Conservation (phyloP, 2,329 filamentous ascomycete species). For the Pestalotiopsis sp. region DNA sequence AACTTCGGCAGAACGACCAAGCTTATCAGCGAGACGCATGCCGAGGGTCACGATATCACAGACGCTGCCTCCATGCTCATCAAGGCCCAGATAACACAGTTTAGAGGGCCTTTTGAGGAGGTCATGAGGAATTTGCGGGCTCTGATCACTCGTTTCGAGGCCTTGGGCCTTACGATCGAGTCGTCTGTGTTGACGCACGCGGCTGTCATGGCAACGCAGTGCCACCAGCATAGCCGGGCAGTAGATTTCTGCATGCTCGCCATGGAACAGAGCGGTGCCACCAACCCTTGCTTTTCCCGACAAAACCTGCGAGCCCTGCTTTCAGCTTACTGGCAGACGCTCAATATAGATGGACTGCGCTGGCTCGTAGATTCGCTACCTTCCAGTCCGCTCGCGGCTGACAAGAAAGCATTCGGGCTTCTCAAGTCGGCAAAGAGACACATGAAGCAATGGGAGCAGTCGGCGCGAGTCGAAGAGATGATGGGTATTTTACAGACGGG, state of each 20-base stretch:
- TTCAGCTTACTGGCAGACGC: conserved; percentile 24
- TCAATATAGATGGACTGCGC: conserved; percentile 24
- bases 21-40: conserved; percentile 43
- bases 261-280: conserved; percentile 23
- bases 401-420: conserved; percentile 23
- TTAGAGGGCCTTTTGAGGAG: conserved; percentile 24
- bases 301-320: conserved; percentile 26
- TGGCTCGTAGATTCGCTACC: conserved; percentile 25
- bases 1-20: conserved; percentile 36
- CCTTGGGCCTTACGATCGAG: conserved; percentile 26
- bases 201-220: conserved; percentile 24
- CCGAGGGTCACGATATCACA: conserved; percentile 44
- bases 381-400: conserved; percentile 22
- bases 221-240: conserved; percentile 26
- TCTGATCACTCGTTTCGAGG: conserved; percentile 28
- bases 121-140: conserved; percentile 28
- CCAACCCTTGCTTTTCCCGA: conserved; percentile 30
- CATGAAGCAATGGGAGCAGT: conserved; percentile 17
- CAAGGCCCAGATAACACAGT: conserved; percentile 25
- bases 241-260: conserved; percentile 31
- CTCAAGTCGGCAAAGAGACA: conserved; percentile 24
- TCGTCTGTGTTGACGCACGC: conserved; percentile 28
- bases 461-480: conserved; percentile 11
- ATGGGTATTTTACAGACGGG: conserved; percentile 22
- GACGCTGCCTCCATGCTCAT: conserved; percentile 33